Percentiles rank a stretch among this genome's conserved stretches.
phyloP scores from a whole-genome alignment of 2,329 filamentous ascomycete species.

The Aspergillus neotritici region DNA sequence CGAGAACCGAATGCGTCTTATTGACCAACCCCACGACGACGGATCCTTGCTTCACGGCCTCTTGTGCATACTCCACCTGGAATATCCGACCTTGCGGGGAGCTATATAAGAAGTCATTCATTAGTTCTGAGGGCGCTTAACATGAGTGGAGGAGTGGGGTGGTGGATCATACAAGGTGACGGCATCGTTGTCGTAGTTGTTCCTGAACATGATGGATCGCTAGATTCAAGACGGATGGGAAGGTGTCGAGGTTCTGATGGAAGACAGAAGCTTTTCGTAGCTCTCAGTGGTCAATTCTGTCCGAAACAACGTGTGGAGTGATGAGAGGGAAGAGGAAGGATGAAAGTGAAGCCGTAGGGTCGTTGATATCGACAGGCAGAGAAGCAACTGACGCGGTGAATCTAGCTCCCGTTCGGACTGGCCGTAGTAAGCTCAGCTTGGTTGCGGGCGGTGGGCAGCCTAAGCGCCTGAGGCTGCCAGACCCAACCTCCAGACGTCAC shows the following conservation, averaged over 20 bases:
- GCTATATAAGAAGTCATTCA: constrained; percentile 46
- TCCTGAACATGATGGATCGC: constrained; percentile 73
- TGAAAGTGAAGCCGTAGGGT: constrained; percentile 3
- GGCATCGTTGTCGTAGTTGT: constrained; percentile 99
- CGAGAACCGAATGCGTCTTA: constrained; percentile 95
- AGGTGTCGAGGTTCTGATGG: constrained; percentile 8
- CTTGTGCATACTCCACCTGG: constrained; percentile 97
- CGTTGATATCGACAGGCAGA: constrained; percentile 22
- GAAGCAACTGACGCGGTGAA: constrained; percentile 31
- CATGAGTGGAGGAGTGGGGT: constrained; percentile 31
- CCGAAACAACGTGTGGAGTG: constrained; percentile 4
- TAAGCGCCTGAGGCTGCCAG: constrained; percentile 16
- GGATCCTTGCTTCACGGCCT: constrained; percentile 98
- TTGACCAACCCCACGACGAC: constrained; percentile 95
- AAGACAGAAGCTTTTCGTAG: constrained; percentile 3
- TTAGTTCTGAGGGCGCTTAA: constrained; percentile 14
- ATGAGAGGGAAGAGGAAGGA: constrained; percentile 9
- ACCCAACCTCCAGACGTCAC: constrained; percentile 8
- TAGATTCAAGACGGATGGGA: constrained; percentile 5
- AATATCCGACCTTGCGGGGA: constrained; percentile 99
- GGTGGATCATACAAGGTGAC: constrained; percentile 75
- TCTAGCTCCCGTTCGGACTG: constrained; percentile 9
- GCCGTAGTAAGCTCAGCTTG: constrained; percentile 2
- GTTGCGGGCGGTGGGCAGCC: constrained; percentile 5
- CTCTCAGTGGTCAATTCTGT: neutral